Base-by-base conservation (phyloP, 805 yeast species). In the Suhomyces kilbournensis region DNA sequence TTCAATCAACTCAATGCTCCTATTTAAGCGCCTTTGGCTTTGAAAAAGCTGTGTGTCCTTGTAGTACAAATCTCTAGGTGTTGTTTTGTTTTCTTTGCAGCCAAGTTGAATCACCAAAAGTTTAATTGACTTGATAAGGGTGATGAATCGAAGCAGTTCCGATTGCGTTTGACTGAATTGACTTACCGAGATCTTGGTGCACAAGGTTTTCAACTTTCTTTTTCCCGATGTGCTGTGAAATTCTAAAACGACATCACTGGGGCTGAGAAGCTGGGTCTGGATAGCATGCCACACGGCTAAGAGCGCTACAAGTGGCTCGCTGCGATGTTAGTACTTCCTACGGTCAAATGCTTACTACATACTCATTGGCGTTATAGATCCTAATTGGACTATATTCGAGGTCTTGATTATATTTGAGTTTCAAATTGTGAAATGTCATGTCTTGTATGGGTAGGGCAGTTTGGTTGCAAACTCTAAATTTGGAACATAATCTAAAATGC, bases 1-100 rank as follows among this genome's bases (percentile, higher is more conserved):
- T 23, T 47, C 54, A 0, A 84, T 52, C 17, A 61, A 57, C 14
- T 72, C 75, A 1, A 85, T 53, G 2, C 71, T 60, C 2, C 61
- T 51, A 48, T 78, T 76, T 1, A 81, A 79, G 3, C 55, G 59
- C 0, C 56, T 12, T 59, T 85, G 90, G 2, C 57, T 61, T 32
- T 46, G 50, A 62, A 82, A 86, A 17, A 84, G 58, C 15, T 66
- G 67, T 2, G 83, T 86, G 59, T 84, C 84, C 47, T 72, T 72
- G 63, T 85, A 85, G 66, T 72, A 85, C 0, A 85, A 52, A 56
- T 85, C 89, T 55, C 91, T 67, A 49, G 74, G 73, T 1, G 88
- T 75, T 1, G 78, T 70, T 1, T 44, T 39, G 20, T 23, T 46
- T 7, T 23, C 15, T 26, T 44, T 44, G 32, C 26, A 15, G n/a